Base-by-base conservation (phyloP, 306 rosid species). In the Acacia acuminata region DNA sequence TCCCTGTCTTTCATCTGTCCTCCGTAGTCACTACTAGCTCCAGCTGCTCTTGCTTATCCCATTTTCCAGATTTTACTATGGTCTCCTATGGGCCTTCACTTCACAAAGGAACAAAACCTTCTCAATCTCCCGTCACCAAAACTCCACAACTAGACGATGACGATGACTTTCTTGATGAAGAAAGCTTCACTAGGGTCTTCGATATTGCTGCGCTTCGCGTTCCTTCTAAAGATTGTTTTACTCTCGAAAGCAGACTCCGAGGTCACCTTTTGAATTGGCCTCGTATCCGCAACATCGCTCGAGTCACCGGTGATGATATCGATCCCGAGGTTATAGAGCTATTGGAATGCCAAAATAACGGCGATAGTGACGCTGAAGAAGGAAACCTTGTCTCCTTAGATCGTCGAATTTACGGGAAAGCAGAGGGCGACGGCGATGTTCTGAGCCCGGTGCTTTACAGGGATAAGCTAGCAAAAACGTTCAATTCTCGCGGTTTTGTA, bases 221-320 rank as follows among this genome's bases (percentile, higher is more conserved):
- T 73, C 96, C 97, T 45, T 82, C 97, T 48, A 68, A 86, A 58
- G 86, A 91, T 58, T 93, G 99, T 86, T 87, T 83, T 82, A 77
- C 90, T 65, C 91, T 96, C 43, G 99, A 96, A 84, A 73, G 50
- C 77, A 92, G 92, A 65, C 91, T 93, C 84, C 94, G 99, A 0
- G 98, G 99, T 24, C 99, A 96, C 86, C 92, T 93, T 69, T 85
- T 96, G 83, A 96, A 96, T 79, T 96, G 99, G 99, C 97, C 99
- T 15, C 96, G 99, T 40, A 43, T 96, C 53, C 94, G 93, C 83
- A 96, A 96, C 92, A 81, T 96, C 27, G 98, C 90, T 40, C 89
- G 97, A 66, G 97, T 93, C 69, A 91, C 96, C 43, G 98, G 96
- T 7, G 99, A 96, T 20, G 99, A 92, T 34, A 34, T 93, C 24